Percentiles rank a stretch among this genome's conserved stretches.
Evolutionary conservation across 345 rosid genomes (phyloP).

Genomic region (Syzygium grande): DNA sequence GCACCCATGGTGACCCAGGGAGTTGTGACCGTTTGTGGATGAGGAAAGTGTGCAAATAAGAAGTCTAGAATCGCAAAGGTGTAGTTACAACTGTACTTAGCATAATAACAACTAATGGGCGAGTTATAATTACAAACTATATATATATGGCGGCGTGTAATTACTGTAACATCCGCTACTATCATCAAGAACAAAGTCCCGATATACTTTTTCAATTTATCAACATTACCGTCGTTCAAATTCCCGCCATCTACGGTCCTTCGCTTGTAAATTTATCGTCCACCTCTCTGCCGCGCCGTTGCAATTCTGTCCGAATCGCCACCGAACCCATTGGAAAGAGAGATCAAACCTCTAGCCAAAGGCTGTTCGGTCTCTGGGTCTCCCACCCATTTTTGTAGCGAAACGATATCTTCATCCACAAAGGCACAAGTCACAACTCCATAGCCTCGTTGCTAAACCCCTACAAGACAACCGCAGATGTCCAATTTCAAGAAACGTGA

Average conservation of each 20-base stretch:
- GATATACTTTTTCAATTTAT: neutral
- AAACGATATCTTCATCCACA: neutral
- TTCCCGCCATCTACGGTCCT: rapidly evolving
- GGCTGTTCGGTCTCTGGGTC: neutral
- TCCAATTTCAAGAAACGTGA: neutral
- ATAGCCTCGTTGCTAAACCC: neutral
- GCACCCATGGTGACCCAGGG: neutral
- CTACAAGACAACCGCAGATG: neutral
- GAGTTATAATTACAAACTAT: neutral
- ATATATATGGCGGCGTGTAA: rapidly evolving
- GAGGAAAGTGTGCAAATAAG: rapidly evolving
- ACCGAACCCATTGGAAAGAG: rapidly evolving
- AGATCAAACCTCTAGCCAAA: neutral
- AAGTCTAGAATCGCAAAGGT: neutral
- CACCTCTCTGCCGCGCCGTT: neutral
- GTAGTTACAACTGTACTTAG: neutral
- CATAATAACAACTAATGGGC: neutral
- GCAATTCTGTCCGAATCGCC: neutral
- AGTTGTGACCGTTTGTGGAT: neutral
- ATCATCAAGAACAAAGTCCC: neutral
- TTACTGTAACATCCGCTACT: neutral
- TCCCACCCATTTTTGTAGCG: rapidly evolving
- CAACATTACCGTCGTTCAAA: rapidly evolving
- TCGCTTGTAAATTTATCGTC: neutral
- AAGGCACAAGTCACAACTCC: neutral